Conservation (phyloP, 345 rosid species). For the Kernera saxatilis region DNA sequence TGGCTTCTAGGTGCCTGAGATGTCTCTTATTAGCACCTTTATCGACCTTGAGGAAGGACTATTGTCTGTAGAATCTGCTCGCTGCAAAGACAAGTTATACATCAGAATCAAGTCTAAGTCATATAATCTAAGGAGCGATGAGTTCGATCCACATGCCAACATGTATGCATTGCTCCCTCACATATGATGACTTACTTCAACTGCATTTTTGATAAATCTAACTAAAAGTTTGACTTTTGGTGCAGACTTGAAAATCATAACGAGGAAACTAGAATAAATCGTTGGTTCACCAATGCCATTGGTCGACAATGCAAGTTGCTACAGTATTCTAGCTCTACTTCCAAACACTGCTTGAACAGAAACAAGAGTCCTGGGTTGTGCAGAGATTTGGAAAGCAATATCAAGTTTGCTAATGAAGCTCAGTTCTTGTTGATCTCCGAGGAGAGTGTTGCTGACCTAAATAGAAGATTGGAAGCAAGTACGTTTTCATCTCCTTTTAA, state of each 20-base stretch:
- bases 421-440: constrained; percentile 79
- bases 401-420: constrained; percentile 88
- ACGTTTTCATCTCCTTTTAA: constrained; percentile 19
- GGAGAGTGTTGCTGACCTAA: constrained; percentile 77
- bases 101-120: constrained; percentile 51
- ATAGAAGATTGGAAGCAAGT: constrained; percentile 54
- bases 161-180: constrained; percentile 37
- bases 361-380: constrained; percentile 42
- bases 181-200: not conserved
- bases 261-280: constrained; percentile 48
- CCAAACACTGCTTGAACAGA: constrained; percentile 34
- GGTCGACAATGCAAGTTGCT: constrained; percentile 70
- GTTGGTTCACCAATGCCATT: constrained; percentile 75
- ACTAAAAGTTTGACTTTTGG: not conserved
- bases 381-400: constrained; percentile 52
- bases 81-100: constrained; percentile 51
- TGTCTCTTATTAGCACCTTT: constrained; percentile 65
- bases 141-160: constrained; percentile 38
- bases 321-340: constrained; percentile 37
- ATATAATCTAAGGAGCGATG: constrained; percentile 35
- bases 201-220: not conserved
- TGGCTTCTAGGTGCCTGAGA: constrained; percentile 72
- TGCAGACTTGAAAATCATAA: constrained; percentile 50
- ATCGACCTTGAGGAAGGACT: constrained; percentile 57
- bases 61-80: constrained; percentile 55